These are phyloP conservation scores for Oleoguttula mirabilis DNA, from an alignment of 495 filamentous ascomycete species.

Conservation along the genomic window DNA sequence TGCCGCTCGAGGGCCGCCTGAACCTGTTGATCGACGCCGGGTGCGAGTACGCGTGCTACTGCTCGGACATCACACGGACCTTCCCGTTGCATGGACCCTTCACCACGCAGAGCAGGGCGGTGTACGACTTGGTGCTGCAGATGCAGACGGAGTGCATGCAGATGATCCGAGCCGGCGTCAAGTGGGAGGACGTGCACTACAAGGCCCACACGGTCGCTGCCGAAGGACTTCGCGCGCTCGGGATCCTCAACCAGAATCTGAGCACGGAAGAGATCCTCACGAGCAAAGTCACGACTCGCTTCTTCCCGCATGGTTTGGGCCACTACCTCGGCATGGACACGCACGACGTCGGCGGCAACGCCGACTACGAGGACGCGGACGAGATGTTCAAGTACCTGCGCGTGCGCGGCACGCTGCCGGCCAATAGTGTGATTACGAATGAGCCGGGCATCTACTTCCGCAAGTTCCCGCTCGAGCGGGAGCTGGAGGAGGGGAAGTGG, in stretches of 20 bases:
- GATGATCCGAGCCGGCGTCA: conserved; percentile 58
- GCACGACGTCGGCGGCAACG: conserved; percentile 79
- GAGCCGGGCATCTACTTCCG: conserved; percentile 95
- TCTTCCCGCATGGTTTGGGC: conserved; percentile 85
- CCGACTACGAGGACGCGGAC: conserved; percentile 75
- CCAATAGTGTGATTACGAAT: conserved; percentile 72
- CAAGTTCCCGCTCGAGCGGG: conserved; percentile 80
- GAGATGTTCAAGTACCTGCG: conserved; percentile 75
- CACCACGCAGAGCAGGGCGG: conserved; percentile 53
- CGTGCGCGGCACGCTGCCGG: conserved; percentile 63
- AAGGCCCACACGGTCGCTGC: conserved; percentile 73
- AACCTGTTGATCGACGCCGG: conserved; percentile 78
- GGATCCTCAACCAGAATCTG: conserved; percentile 54
- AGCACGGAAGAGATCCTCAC: conserved; percentile 58
- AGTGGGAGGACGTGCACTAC: conserved; percentile 78
- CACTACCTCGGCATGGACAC: conserved; percentile 94
- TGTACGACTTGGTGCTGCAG: conserved; percentile 74
- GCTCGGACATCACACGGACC: conserved; percentile 78
- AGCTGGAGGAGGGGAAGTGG: conserved; percentile 55
- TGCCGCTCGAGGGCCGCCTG: conserved; percentile 51
- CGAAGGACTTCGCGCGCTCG: conserved; percentile 60
- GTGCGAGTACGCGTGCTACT: conserved; percentile 67
- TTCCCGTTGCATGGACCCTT: conserved; percentile 75
- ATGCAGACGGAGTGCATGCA: conserved; percentile 75
- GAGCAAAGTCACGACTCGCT: conserved; percentile 64